Evolutionary conservation across 345 rosid genomes (phyloP).

Genomic region (Arabidopsis thaliana): TAIR10.1 NC_003071.7:14441501-14442000

Average conservation of each 20-base stretch:
- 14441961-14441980: constrained; percentile 8
- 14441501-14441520: constrained; percentile 91
- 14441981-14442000: neutral
- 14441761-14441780: constrained; percentile 34
- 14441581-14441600: neutral
- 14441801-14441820: constrained; percentile 35
- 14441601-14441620: constrained; percentile 5
- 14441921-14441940: constrained; percentile 5
- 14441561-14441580: constrained; percentile 73
- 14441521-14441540: constrained; percentile 83
- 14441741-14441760: constrained; percentile 19
- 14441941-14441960: constrained; percentile 2
- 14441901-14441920: neutral
- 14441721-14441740: constrained; percentile 32
- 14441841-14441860: constrained; percentile 34
- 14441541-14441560: constrained; percentile 91
- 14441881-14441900: constrained; percentile 10
- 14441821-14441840: constrained; percentile 34
- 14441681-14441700: constrained; percentile 43
- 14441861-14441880: constrained; percentile 11
- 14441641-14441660: neutral
- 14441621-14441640: neutral
- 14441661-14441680: constrained; percentile 37
- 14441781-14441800: constrained; percentile 42
- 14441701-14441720: constrained; percentile 37